phyloP scores from a whole-genome alignment of 2,329 filamentous ascomycete species.

The Diplodia mutila region DNA sequence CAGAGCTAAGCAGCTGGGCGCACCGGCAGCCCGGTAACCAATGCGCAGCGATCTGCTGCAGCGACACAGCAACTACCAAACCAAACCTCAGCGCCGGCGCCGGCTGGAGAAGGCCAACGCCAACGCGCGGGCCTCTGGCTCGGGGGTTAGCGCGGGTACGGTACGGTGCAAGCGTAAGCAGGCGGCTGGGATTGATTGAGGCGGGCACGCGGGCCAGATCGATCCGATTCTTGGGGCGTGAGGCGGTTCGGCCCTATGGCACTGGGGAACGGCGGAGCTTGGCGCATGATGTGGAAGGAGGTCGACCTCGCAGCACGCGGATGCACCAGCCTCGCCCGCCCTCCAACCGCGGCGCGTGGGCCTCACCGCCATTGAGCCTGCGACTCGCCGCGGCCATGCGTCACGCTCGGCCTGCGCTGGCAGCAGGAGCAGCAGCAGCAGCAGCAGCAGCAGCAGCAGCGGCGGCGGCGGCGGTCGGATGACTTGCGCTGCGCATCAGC shows the following conservation, averaged over 20 bases:
- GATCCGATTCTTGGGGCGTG: background rate
- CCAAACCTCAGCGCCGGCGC: too few species aligned
- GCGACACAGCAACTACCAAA: background rate
- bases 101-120: too few species aligned
- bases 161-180: too few species aligned
- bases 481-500: slow-evolving; percentile 13
- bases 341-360: background rate
- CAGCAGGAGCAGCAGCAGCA: too few species aligned
- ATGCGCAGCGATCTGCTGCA: slow-evolving; percentile 9
- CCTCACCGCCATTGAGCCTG: slow-evolving; percentile 9
- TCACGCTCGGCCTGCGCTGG: too few species aligned
- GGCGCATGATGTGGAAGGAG: background rate
- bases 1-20: background rate
- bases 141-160: too few species aligned
- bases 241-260: slow-evolving; percentile 23
- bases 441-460: too few species aligned
- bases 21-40: slow-evolving; percentile 14
- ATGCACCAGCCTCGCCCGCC: background rate
- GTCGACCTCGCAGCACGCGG: slow-evolving; percentile 6
- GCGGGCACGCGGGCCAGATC: background rate
- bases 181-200: too few species aligned
- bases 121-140: too few species aligned
- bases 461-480: background rate
- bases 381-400: background rate
- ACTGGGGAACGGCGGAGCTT: background rate